Percentiles rank a stretch among this genome's conserved stretches.
phyloP scores from a whole-genome alignment of 2,329 filamentous ascomycete species.

The Cladosporium sp. region DNA sequence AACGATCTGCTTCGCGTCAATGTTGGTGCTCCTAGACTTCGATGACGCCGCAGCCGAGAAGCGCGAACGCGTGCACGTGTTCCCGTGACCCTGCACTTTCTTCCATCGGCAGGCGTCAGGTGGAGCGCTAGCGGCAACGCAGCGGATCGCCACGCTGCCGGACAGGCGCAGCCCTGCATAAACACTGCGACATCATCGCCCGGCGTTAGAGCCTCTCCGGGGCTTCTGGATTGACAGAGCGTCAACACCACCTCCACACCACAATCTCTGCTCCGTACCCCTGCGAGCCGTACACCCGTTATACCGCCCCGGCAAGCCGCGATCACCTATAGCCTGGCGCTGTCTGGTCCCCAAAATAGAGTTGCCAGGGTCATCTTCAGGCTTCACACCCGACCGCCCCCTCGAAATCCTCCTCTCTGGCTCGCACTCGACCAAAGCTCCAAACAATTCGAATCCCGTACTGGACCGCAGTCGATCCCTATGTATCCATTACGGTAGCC shows the following conservation, averaged over 20 bases:
- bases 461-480: constrained; percentile 7
- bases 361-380: constrained; percentile 6
- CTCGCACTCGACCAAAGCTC: not conserved
- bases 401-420: not conserved
- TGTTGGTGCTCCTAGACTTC: too few relatives aligned
- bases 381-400: not conserved
- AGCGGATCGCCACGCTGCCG: too few relatives aligned
- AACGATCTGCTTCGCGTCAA: too few relatives aligned
- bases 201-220: not conserved
- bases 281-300: not conserved
- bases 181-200: constrained; percentile 4
- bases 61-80: too few relatives aligned
- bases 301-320: not conserved
- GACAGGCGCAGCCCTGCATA: constrained; percentile 1
- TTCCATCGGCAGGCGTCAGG: too few relatives aligned
- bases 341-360: constrained; percentile 2
- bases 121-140: too few relatives aligned
- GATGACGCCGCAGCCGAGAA: too few relatives aligned
- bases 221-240: constrained; percentile 1
- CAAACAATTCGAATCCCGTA: constrained; percentile 3
- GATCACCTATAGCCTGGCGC: not conserved
- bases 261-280: not conserved
- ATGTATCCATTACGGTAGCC: constrained; percentile 14
- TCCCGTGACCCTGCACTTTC: too few relatives aligned
- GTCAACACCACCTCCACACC: constrained; percentile 1